Evolutionary conservation across 2,329 filamentous ascomycete species (phyloP), one percentile per base, ranked within the genome.

Genomic region (Trichoderma endophyticum): DNA sequence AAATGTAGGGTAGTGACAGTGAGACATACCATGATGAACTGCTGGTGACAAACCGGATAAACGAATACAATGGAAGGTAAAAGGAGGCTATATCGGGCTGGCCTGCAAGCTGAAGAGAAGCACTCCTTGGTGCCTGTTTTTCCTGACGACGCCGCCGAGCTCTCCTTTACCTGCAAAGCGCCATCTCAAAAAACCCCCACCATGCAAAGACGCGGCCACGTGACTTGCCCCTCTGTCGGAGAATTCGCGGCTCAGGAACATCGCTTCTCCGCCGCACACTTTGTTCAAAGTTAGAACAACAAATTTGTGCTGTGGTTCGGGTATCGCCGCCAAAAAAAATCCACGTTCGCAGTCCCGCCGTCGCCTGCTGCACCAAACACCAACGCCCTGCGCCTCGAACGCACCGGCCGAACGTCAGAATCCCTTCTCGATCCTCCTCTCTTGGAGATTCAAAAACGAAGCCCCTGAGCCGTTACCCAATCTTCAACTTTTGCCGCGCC

Each of bases 241-340:
- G 74, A 74, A 74, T 74, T 72, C 73, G 74, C 80, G 80, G 80
- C 71, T 56, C 68, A 78, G 80, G 81, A 81, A 81, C 75, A 82
- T 82, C 76, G 75, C 77, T 82, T 81, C 78, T 82, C 81, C 81
- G 81, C 76, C 77, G 79, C 81, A 81, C 81, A 82, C 81, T 80
- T 82, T 81, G 77, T 74, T 73, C 76, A 81, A 78, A 77, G 75
- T 75, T 76, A 76, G 81, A 80, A 70, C 78, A 79, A 77, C 80
- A 83, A 83, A 82, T 83, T 82, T 81, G 75, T 76, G 77, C 73
- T 70, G 77, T 74, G 73, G 73, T 76, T 56, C 32, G 68, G 68
- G 11, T 57, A 57, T 71, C 60, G 68, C 68, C 67, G 67, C 67
- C 67, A 34, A 70, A 70, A 59, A 59, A 43, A 43, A n/a, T 26